A percentile compares a stretch with the other conserved stretches of the same genome.
These are phyloP conservation scores for Gracilaria gracilis DNA, from an alignment of 23 red algal species.

Conservation along the genomic window DNA sequence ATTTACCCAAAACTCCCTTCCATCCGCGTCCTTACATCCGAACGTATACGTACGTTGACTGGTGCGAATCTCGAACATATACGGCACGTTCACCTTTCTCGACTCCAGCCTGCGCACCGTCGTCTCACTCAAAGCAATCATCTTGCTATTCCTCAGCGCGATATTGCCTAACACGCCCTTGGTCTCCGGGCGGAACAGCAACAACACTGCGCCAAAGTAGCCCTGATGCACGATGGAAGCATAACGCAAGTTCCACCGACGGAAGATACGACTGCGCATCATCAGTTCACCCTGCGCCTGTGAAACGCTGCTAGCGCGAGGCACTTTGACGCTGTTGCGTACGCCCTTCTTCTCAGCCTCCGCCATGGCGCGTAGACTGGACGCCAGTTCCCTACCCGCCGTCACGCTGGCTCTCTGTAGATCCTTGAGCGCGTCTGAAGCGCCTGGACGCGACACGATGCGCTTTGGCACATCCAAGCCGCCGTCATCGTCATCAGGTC, in stretches of 20 bases:
- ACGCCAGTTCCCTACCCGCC: constrained; percentile 58
- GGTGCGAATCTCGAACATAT: constrained; percentile 55
- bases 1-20: constrained; percentile 59
- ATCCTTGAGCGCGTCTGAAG: constrained; percentile 48
- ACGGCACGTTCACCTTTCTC: background rate
- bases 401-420: constrained; percentile 58
- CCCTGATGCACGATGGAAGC: constrained; percentile 66
- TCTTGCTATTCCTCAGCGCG: constrained; percentile 60
- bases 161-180: background rate
- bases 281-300: constrained; percentile 55
- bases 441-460: constrained; percentile 45
- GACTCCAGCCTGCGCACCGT: constrained; percentile 40
- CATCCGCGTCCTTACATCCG: constrained; percentile 30
- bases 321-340: background rate
- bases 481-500: constrained; percentile 58
- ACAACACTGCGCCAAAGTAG: constrained; percentile 76
- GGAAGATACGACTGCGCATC: constrained; percentile 58
- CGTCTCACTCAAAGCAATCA: constrained; percentile 71
- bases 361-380: constrained; percentile 37
- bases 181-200: constrained; percentile 58
- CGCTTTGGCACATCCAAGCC: constrained; percentile 60
- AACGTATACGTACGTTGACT: constrained; percentile 58
- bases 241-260: constrained; percentile 57
- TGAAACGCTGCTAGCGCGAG: background rate
- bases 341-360: background rate